These are phyloP conservation scores for Lachancea cidri DNA, from an alignment of 805 yeast genomes.

Conservation along the genomic window DNA sequence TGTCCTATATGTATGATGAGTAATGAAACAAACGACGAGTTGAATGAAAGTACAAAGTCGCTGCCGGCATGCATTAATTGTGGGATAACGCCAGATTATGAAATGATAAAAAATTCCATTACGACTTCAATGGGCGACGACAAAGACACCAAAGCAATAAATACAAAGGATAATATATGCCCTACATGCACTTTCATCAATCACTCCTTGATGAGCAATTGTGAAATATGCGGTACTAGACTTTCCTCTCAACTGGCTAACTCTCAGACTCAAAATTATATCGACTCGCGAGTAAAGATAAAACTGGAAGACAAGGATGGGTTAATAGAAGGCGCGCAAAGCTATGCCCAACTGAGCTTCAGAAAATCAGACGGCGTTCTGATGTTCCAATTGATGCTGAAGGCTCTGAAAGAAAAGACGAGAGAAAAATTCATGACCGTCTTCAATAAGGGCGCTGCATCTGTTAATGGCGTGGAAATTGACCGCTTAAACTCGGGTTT, in stretches of 20 bases:
- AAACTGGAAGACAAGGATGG: constrained; percentile 31
- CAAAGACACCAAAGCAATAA: neutral
- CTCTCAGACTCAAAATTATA: constrained; percentile 21
- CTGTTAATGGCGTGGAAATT: constrained; percentile 29
- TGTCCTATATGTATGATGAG: constrained; percentile 73
- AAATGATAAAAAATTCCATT: constrained; percentile 33
- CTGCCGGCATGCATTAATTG: constrained; percentile 54
- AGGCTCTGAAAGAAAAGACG: constrained; percentile 42
- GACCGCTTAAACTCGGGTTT: constrained; percentile 9
- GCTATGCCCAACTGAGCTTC: constrained; percentile 65
- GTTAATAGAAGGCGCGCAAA: constrained; percentile 10
- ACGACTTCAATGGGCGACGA: constrained; percentile 7
- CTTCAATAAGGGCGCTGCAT: constrained; percentile 29
- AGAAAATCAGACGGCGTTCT: constrained; percentile 60
- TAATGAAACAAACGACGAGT: constrained; percentile 24
- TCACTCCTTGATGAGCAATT: constrained; percentile 68
- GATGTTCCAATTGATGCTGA: constrained; percentile 44
- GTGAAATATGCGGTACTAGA: constrained; percentile 83
- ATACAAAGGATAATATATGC: constrained; percentile 32
- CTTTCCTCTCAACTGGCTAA: constrained; percentile 25
- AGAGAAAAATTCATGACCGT: constrained; percentile 38
- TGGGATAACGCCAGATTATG: constrained; percentile 48
- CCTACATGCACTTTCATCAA: constrained; percentile 73
- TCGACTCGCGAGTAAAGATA: constrained; percentile 30
- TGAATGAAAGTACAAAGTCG: constrained; percentile 14